Evolutionary conservation across 805 yeast genomes (phyloP), one percentile per base, ranked within the genome.

Genomic region (Monosporozyma yasuniensis): DNA sequence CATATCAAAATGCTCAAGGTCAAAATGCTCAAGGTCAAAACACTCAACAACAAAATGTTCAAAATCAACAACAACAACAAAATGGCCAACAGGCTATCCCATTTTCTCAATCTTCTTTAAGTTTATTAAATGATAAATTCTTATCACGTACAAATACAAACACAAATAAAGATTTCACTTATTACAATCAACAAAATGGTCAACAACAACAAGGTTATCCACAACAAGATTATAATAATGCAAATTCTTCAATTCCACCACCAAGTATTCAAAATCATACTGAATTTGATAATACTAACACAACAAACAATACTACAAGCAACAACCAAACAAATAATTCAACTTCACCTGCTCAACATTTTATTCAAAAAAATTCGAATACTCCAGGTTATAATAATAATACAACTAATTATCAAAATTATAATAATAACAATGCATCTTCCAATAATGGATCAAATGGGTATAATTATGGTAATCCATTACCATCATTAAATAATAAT

Each of bases 361-460:
- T 7, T n/a, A n/a, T n/a, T n/a, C n/a, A n/a, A n/a, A n/a, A n/a
- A n/a, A n/a, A n/a, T n/a, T n/a, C n/a, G n/a, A n/a, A n/a, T n/a
- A n/a, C n/a, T n/a, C n/a, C n/a, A n/a, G n/a, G n/a, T n/a, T n/a
- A n/a, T n/a, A n/a, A n/a, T n/a, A n/a, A n/a, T n/a, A n/a, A n/a
- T n/a, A n/a, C n/a, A n/a, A n/a, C n/a, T n/a, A n/a, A n/a, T n/a
- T 44, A 44, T 30, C 30, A 44, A 23, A 44, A 44, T 10, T 25
- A 28, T 43, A 43, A n/a, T 43, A 28, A 28, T n/a, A 42, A 42
- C 45, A 42, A 42, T 27, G 25, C 23, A 7, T n/a, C n/a, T n/a
- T n/a, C n/a, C n/a, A n/a, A n/a, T n/a, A n/a, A n/a, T n/a, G n/a
- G n/a, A n/a, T n/a, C n/a, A n/a, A 27, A 42, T 42, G 16, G n/a